Base-by-base conservation (phyloP, 202 grass and related monocot species). In the Hordeum pubiflorum region DNA sequence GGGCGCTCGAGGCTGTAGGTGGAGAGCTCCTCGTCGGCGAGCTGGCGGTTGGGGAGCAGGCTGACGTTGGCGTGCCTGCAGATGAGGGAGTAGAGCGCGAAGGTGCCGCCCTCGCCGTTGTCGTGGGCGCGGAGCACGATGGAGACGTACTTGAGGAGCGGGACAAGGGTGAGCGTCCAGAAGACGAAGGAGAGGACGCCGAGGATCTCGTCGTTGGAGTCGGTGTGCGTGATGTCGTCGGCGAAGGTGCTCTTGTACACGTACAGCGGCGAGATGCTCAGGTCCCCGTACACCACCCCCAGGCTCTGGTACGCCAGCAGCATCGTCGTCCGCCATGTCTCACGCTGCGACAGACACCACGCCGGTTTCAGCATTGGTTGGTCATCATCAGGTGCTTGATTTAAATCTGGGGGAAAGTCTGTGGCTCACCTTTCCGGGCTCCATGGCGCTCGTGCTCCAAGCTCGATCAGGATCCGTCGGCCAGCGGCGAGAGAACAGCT, bases 161-260 rank as follows among this genome's bases (percentile, higher is more conserved):
- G 92, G 78, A 98, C 85, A 5, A 98, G 64, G 3, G 96, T 98
- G 70, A 98, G 84, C 37, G 96, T 93, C 96, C 96, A 98, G 89
- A 98, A 98, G 41, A 95, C 78, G 69, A 95, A 98, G 58, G 83
- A 98, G 63, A 98, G 96, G 2, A 82, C 92, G 61, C 96, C 96
- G 62, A 69, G 94, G 79, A 93, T 94, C 80, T 98, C 96, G 63
- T 98, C 90, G 85, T 98, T 98, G 63, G 69, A 83, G 24, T 98
- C 87, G 56, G 96, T 95, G 84, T 98, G 96, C 20, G 43, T 88
- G 85, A 98, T 95, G 86, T 98, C 95, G 82, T 98, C 92, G 1
- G 96, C 96, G 85, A 98, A 98, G 84, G 96, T 98, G 86, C 96
- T 98, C 80, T 91, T 93, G 88, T 93, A 98, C 15, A 98, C 96